Evolutionary conservation across 108 stramenopile species (phyloP).

Genomic region (Hondaea fermentalgiana): DNA sequence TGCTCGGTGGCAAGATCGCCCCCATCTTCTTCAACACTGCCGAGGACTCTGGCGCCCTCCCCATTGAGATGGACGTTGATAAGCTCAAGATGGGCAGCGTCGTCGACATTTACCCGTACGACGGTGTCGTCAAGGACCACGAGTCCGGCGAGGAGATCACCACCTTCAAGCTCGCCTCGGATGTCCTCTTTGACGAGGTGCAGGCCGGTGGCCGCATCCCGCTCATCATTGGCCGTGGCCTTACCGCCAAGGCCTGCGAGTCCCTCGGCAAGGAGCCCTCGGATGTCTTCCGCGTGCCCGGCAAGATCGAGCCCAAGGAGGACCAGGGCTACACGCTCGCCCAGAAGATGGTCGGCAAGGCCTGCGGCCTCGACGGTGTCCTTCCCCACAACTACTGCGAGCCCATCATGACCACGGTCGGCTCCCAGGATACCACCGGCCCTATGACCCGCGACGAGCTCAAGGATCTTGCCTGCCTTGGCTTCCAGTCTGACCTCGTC

Average conservation of each 20-base stretch:
- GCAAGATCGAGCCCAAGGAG: conserved; percentile 36
- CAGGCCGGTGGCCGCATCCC: conserved; percentile 89
- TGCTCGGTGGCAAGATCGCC: conserved; percentile 86
- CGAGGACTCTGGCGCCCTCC: conserved; percentile 90
- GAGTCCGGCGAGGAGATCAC: conserved; percentile 71
- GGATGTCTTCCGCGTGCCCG: conserved; percentile 62
- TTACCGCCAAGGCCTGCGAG: conserved; percentile 76
- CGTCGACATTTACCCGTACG: conserved; percentile 78
- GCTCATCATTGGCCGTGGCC: conserved; percentile 79
- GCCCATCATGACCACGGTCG: conserved; percentile 89
- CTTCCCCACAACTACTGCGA: conserved; percentile 65
- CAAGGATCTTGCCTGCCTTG: conserved; percentile 78
- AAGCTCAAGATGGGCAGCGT: conserved; percentile 82
- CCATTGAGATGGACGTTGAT: conserved; percentile 78
- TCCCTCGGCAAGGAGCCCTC: conserved; percentile 62
- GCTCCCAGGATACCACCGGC: conserved; percentile 88
- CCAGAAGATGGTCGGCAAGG: conserved; percentile 89
- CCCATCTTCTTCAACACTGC: conserved; percentile 95
- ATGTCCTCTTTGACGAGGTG: conserved; percentile 83
- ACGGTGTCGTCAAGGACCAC: conserved; percentile 62
- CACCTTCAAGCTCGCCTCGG: conserved; percentile 75
- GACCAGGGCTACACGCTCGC: conserved; percentile 78
- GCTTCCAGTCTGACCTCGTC: conserved; percentile 83
- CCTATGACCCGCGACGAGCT: conserved; percentile 94
- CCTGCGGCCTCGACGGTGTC: conserved; percentile 75